Base-by-base conservation (phyloP, 495 filamentous ascomycete species). In the Podospora bellae-mahoneyi region DNA sequence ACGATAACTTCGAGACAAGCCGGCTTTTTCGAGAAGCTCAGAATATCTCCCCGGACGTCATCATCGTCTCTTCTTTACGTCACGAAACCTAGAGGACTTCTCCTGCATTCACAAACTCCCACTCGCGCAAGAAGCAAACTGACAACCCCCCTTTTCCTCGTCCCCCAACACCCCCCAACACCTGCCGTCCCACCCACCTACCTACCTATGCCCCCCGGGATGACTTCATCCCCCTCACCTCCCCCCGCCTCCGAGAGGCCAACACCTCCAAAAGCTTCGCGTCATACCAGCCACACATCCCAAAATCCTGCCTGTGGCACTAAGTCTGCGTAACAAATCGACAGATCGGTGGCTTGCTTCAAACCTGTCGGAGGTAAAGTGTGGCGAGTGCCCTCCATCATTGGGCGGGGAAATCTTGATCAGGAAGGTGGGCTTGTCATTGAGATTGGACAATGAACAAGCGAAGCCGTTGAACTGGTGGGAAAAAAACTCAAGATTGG, bases 241-340 rank as follows among this genome's bases (percentile, higher is more conserved):
- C 7, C 9, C 9, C 9, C 23, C 9, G 5, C 9, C 56, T 27
- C 9, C 20, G 5, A 27, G 56, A 27, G 26, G 26, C 3, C 19
- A 13, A 10, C 56, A 59, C 1, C 16, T 27, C 19, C 26, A 23
- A 23, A 10, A 59, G 18, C 19, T 59, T 27, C 59, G 59, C 59
- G 59, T 61, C 59, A 61, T 61, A 27, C 26, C 59, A 30, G 30
- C 26, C 59, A 26, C 59, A 26, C 59, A 61, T 60, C 9, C 30
- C 59, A 48, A 48, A 48, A 48, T 48, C 39, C 39, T 48, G 39
- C 39, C 39, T 48, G 39, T 48, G 39, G 39, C 39, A 48, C 39
- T 48, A 10, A 5, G 5, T 48, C 13, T 48, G 39, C 39, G 9
- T 48, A 16, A 48, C 23, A 10, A 48, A 48, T 48, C 39, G 39